phyloP scores from a whole-genome alignment of 176 grass and related monocot species.

The Aegilops umbellulata region DNA sequence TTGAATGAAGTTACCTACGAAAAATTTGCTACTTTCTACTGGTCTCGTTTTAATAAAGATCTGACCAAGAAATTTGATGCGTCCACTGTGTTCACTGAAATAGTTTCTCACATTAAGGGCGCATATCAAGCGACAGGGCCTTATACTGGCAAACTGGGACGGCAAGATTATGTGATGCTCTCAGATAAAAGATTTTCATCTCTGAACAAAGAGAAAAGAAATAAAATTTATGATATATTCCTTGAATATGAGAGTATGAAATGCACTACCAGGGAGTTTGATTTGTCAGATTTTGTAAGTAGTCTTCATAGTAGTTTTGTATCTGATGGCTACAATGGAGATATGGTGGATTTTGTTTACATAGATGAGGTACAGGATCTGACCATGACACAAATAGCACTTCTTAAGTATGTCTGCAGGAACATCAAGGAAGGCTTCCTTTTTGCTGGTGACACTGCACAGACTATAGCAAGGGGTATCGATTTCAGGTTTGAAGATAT shows the following conservation, averaged over 20 bases:
- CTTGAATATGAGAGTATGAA: conserved; percentile 79
- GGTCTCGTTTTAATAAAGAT: conserved; percentile 67
- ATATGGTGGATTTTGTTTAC: conserved; percentile 70
- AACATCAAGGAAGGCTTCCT: conserved; percentile 76
- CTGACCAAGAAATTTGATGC: conserved; percentile 69
- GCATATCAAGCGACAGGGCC: conserved; percentile 2
- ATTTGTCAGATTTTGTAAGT: conserved; percentile 85
- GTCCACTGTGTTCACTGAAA: conserved; percentile 80
- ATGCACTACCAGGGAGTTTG: conserved; percentile 49
- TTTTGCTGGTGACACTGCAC: conserved; percentile 91
- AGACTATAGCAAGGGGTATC: conserved; percentile 85
- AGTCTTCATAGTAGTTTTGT: conserved; percentile 42
- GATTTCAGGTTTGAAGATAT: conserved; percentile 94
- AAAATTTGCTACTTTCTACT: conserved; percentile 69
- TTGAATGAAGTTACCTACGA: conserved; percentile 77
- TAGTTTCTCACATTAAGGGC: conserved; percentile 89
- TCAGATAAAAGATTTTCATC: conserved; percentile 74
- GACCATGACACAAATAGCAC: conserved; percentile 68
- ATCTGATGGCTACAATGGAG: conserved; percentile 43
- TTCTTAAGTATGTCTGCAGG: conserved; percentile 70
- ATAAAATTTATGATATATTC: conserved; percentile 69
- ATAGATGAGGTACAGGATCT: conserved; percentile 97
- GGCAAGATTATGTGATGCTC: conserved; percentile 57
- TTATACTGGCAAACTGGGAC: conserved; percentile 21
- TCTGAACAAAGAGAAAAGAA: conserved; percentile 39